These are phyloP conservation scores for Aspergillus conjunctus DNA, from an alignment of 495 filamentous ascomycete species.

Conservation along the genomic window DNA sequence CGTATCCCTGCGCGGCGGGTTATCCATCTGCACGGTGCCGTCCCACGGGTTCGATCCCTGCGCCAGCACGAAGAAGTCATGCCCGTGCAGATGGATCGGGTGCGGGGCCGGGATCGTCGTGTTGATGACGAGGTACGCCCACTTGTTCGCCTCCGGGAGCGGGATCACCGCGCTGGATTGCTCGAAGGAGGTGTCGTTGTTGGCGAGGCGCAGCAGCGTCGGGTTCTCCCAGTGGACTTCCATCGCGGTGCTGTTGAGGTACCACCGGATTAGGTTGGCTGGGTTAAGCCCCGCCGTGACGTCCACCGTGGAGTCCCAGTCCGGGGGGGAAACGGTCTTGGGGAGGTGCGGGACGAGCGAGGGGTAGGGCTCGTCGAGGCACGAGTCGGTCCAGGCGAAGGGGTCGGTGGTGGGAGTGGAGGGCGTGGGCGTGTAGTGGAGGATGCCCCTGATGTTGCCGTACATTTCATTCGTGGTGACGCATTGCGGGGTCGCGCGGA, in stretches of 20 bases:
- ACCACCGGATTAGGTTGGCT: slow-evolving; percentile 29
- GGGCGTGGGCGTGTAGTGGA: slow-evolving; percentile 54
- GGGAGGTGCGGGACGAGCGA: slow-evolving; percentile 46
- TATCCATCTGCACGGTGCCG: slow-evolving; percentile 22
- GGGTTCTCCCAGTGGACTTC: slow-evolving; percentile 33
- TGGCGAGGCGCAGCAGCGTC: slow-evolving; percentile 30
- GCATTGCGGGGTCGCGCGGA: slow-evolving; percentile 60
- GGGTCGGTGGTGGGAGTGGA: slow-evolving; percentile 34
- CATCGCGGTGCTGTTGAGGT: slow-evolving; percentile 34
- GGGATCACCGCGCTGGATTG: slow-evolving; percentile 32
- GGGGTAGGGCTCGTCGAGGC: slow-evolving; percentile 36
- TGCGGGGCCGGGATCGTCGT: slow-evolving; percentile 63
- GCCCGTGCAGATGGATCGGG: slow-evolving; percentile 85
- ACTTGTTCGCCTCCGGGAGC: slow-evolving; percentile 63
- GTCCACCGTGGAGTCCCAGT: neutral
- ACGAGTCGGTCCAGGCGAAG: slow-evolving; percentile 34
- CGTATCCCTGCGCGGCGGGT: slow-evolving; percentile 61
- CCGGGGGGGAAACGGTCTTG: slow-evolving; percentile 10
- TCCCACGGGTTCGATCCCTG: slow-evolving; percentile 50
- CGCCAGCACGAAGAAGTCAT: slow-evolving; percentile 58
- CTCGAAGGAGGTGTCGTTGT: slow-evolving; percentile 19
- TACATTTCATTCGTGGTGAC: slow-evolving; percentile 39
- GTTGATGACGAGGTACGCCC: slow-evolving; percentile 55
- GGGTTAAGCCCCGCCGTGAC: slow-evolving; percentile 3
- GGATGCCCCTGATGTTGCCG: slow-evolving; percentile 58